phyloP scores from a whole-genome alignment of 768 basidiomycete genomes.

The Lentinula lateritia region DNA sequence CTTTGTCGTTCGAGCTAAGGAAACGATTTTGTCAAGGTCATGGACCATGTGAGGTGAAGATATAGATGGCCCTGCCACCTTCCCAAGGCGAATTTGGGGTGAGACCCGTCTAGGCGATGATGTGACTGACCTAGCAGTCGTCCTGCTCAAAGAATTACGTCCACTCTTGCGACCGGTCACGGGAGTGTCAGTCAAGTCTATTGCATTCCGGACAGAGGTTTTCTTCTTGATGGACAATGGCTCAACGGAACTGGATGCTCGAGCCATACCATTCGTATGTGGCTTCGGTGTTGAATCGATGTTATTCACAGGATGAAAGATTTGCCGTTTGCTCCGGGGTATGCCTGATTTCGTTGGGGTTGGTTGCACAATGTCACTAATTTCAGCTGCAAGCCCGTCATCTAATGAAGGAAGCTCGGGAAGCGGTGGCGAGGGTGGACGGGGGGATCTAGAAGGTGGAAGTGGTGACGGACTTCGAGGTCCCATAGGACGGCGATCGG shows the following conservation, averaged over 20 bases:
- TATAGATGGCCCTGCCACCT: slow-evolving; percentile 20
- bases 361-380: slow-evolving; percentile 21
- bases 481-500: slow-evolving; percentile 61
- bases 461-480: slow-evolving; percentile 74
- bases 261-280: slow-evolving; percentile 20
- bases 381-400: slow-evolving; percentile 39
- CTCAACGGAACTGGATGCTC: slow-evolving; percentile 45
- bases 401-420: slow-evolving; percentile 38
- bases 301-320: slow-evolving; percentile 51
- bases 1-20: slow-evolving; percentile 47
- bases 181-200: slow-evolving; percentile 24
- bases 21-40: slow-evolving; percentile 39
- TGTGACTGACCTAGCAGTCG: slow-evolving; percentile 28
- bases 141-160: slow-evolving; percentile 30
- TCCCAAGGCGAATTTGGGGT: slow-evolving; percentile 43
- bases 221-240: slow-evolving; percentile 87
- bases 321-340: slow-evolving; percentile 68
- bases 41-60: slow-evolving; percentile 27
- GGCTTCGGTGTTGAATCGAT: slow-evolving; percentile 49
- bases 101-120: slow-evolving; percentile 48
- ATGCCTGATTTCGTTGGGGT: slow-evolving; percentile 35
- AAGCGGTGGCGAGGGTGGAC: slow-evolving; percentile 13
- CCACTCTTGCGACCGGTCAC: slow-evolving; percentile 29
- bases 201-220: slow-evolving; percentile 45
- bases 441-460: slow-evolving; percentile 42